These are phyloP conservation scores for Dothideomycetes sp. DNA, from an alignment of 2,329 filamentous ascomycete genomes.

Conservation along the genomic window DNA sequence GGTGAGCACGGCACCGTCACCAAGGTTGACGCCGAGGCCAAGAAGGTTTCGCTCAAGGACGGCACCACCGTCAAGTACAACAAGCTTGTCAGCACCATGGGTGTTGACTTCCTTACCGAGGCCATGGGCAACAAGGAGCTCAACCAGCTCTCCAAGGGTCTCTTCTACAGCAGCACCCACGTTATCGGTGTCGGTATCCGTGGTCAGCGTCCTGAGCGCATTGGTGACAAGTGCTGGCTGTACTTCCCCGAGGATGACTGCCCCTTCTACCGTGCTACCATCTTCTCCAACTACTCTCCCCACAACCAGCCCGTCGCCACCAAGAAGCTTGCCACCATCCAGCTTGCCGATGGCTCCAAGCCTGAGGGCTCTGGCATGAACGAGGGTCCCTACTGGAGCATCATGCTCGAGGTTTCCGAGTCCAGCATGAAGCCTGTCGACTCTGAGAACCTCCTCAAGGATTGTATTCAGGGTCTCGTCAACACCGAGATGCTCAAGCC, in stretches of 20 bases:
- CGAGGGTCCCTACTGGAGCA: conserved; percentile 96
- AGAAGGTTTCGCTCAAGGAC: conserved; percentile 71
- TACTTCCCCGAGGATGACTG: conserved; percentile 99
- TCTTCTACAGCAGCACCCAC: conserved; percentile 96
- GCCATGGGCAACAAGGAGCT: conserved; percentile 82
- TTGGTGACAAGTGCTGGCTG: conserved; percentile 99
- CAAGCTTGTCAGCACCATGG: conserved; percentile 94
- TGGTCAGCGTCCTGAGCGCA: conserved; percentile 82
- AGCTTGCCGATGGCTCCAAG: conserved; percentile 78
- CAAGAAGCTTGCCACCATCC: conserved; percentile 76
- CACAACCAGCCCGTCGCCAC: conserved; percentile 86
- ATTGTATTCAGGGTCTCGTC: conserved; percentile 91
- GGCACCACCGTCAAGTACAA: conserved; percentile 85
- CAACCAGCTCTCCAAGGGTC: conserved; percentile 70
- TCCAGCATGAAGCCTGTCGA: conserved; percentile 93
- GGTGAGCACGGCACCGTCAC: conserved; percentile 75
- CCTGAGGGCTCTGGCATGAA: conserved; percentile 62
- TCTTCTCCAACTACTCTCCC: conserved; percentile 99
- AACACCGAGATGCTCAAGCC: conserved; percentile 96
- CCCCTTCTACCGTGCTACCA: conserved; percentile 98
- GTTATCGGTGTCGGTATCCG: conserved; percentile 94
- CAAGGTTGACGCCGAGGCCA: conserved; percentile 78
- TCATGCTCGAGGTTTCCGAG: conserved; percentile 98
- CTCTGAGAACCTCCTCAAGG: conserved; percentile 70
- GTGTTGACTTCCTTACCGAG: conserved; percentile 79